Percentiles rank a stretch among this genome's conserved stretches.
Conservation (phyloP, 31 red algal genomes). For the Odonthalia washingtoniensis region DNA sequence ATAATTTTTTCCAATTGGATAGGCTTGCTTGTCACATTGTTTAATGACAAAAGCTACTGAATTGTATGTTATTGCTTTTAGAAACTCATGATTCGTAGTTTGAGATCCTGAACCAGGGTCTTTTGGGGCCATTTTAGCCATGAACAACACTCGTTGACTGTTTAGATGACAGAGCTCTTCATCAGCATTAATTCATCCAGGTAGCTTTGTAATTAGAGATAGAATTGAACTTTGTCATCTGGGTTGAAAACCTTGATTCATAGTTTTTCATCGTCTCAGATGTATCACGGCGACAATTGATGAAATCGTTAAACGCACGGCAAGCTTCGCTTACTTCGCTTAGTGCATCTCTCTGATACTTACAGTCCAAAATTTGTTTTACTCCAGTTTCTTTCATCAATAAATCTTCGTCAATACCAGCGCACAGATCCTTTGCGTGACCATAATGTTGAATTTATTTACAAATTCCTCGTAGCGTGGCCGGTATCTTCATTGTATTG, state of each 20-base stretch:
- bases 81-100: background rate
- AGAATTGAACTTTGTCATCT: conserved; percentile 18
- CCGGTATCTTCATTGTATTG: background rate
- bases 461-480: background rate
- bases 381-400: background rate
- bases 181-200: background rate
- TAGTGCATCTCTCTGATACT: conserved; percentile 4
- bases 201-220: conserved; percentile 18
- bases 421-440: conserved; percentile 8
- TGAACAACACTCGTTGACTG: background rate
- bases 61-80: too few species aligned
- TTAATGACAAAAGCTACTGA: too few species aligned
- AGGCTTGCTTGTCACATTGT: too few species aligned
- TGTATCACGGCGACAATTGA: background rate
- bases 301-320: background rate
- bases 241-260: background rate
- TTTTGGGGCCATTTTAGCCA: background rate
- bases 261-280: too few species aligned
- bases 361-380: background rate
- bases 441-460: background rate
- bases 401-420: background rate
- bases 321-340: background rate
- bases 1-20: background rate
- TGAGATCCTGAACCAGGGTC: conserved; percentile 4
- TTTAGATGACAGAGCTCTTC: background rate